Conservation (phyloP, 768 basidiomycete species). For the Pluteus cervinus region DNA sequence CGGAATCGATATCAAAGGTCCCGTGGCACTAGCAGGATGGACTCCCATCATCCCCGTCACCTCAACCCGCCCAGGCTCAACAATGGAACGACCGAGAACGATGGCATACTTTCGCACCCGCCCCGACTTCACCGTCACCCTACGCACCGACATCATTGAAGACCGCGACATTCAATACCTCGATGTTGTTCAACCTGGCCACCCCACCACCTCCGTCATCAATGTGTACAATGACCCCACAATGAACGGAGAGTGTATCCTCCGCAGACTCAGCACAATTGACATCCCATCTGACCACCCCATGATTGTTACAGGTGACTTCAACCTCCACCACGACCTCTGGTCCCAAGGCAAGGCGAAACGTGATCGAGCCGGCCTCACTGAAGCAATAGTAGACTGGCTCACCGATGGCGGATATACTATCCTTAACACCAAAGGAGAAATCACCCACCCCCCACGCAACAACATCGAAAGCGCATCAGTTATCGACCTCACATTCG, state of each 20-base stretch:
- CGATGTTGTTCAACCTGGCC: conserved; percentile 12
- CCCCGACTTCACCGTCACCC: conserved; percentile 15
- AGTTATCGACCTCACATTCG: conserved; percentile 16
- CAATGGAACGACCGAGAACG: conserved; percentile 8
- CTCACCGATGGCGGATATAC: conserved; percentile 7
- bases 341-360: conserved; percentile 7
- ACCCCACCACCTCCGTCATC: conserved; percentile 11
- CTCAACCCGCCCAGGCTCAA: not conserved
- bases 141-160: conserved; percentile 15
- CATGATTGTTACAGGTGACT: conserved; percentile 18
- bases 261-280: conserved; percentile 2
- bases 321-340: conserved; percentile 17
- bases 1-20: conserved; percentile 8
- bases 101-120: conserved; percentile 13
- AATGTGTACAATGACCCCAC: conserved; percentile 20
- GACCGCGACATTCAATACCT: conserved; percentile 18
- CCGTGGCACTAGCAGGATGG: conserved; percentile 10
- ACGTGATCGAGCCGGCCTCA: not conserved
- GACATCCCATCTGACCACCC: conserved; percentile 9
- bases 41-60: conserved; percentile 7
- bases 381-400: conserved; percentile 13
- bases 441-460: conserved; percentile 11
- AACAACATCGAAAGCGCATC: conserved; percentile 5
- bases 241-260: not conserved
- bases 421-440: conserved; percentile 14